Conservation (phyloP, 345 rosid species). For the Populus davidiana region DNA sequence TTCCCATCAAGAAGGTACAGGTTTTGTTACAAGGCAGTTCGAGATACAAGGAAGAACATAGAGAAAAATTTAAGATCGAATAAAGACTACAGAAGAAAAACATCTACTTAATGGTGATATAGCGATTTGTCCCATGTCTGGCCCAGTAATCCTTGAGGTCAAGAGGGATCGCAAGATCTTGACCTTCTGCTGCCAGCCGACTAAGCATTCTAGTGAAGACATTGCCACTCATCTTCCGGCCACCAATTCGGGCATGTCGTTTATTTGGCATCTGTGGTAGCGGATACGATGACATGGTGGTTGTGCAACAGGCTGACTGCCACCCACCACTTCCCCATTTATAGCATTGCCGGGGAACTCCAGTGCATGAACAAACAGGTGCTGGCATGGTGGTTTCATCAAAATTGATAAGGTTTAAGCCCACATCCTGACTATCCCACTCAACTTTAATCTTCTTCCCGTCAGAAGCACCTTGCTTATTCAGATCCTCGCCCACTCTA, state of each 20-base stretch:
- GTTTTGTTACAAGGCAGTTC: slow-evolving; percentile 18
- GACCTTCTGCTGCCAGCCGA: slow-evolving; percentile 70
- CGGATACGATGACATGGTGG: slow-evolving; percentile 71
- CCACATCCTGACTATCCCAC: slow-evolving; percentile 63
- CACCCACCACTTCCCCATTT: slow-evolving; percentile 99
- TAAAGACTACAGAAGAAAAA: slow-evolving; percentile 4
- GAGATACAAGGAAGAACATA: neutral
- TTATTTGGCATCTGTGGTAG: slow-evolving; percentile 87
- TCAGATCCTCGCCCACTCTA: slow-evolving; percentile 60
- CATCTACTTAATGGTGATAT: slow-evolving; percentile 85
- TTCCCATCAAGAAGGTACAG: slow-evolving; percentile 14
- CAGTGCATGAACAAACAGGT: slow-evolving; percentile 88
- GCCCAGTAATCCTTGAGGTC: slow-evolving; percentile 95
- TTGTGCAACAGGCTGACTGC: slow-evolving; percentile 97
- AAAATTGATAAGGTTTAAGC: slow-evolving; percentile 57
- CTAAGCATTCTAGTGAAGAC: slow-evolving; percentile 71
- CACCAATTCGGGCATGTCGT: slow-evolving; percentile 83
- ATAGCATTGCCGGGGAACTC: slow-evolving; percentile 77
- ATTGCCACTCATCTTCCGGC: slow-evolving; percentile 90
- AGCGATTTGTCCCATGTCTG: slow-evolving; percentile 87
- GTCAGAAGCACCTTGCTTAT: slow-evolving; percentile 42
- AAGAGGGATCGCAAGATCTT: slow-evolving; percentile 53
- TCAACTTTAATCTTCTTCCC: slow-evolving; percentile 59
- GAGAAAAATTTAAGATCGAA: neutral
- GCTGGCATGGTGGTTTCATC: slow-evolving; percentile 73